Conservation (phyloP, 2,329 filamentous ascomycete species). For the Aureobasidium sp. region DNA sequence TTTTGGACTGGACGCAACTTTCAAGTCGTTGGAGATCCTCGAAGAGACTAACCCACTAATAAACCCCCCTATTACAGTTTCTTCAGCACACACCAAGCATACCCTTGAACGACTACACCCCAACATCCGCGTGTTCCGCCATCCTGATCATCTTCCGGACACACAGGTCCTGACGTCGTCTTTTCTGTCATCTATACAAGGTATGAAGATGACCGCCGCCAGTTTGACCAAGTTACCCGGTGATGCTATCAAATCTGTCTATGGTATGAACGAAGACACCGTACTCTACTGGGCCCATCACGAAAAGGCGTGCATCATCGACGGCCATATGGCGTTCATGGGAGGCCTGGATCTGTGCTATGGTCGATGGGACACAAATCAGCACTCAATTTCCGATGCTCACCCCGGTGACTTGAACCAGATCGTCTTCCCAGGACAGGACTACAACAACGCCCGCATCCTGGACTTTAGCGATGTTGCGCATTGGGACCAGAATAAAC, state of each 20-base stretch:
- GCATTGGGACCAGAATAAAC: slow-evolving; percentile 77
- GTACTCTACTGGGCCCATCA: slow-evolving; percentile 90
- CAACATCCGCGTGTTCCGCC: slow-evolving; percentile 81
- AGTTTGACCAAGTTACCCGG: slow-evolving; percentile 56
- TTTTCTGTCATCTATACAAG: slow-evolving; percentile 47
- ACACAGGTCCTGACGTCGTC: slow-evolving; percentile 55
- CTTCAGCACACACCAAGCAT: slow-evolving; percentile 68
- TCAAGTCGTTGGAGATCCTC: slow-evolving; percentile 36
- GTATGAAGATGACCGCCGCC: slow-evolving; percentile 46
- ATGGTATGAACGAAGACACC: slow-evolving; percentile 71
- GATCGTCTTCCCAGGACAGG: slow-evolving; percentile 79
- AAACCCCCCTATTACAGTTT: slow-evolving; percentile 42
- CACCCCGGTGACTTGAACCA: slow-evolving; percentile 68
- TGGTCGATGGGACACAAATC: slow-evolving; percentile 77
- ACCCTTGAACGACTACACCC: slow-evolving; percentile 64
- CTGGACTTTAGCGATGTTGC: slow-evolving; percentile 55
- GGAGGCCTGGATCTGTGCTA: slow-evolving; percentile 81
- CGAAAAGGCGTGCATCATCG: slow-evolving; percentile 79
- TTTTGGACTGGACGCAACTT: slow-evolving; percentile 34
- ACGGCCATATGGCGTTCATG: slow-evolving; percentile 79
- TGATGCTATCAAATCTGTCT: slow-evolving; percentile 68
- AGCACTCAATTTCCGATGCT: slow-evolving; percentile 72
- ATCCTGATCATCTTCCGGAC: slow-evolving; percentile 79
- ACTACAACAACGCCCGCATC: slow-evolving; percentile 82
- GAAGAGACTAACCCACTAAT: slow-evolving; percentile 39